Conservation (phyloP, 202 grass and related monocot genomes). For the Cymbopogon flexuosus region DNA sequence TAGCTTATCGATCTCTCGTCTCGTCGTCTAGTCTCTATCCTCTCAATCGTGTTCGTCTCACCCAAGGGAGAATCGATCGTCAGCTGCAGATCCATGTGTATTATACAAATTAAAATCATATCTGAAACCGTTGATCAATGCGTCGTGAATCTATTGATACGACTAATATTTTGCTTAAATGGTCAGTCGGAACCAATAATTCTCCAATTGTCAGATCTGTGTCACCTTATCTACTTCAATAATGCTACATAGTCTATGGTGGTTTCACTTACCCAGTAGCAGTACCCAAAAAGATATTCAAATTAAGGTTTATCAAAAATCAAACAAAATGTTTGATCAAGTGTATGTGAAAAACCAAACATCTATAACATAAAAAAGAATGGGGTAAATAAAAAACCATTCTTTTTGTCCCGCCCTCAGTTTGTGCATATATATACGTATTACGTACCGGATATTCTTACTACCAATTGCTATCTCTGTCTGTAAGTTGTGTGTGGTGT, state of each 20-base stretch:
- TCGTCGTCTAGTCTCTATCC: not conserved
- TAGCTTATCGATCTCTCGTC: too few relatives aligned
- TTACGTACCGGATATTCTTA: too few relatives aligned
- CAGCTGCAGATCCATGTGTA: not conserved
- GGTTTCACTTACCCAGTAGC: not conserved
- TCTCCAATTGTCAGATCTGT: not conserved
- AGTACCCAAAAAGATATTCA: not conserved
- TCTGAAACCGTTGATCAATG: not conserved
- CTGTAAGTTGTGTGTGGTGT: too few relatives aligned
- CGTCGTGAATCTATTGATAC: not conserved
- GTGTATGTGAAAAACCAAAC: too few relatives aligned
- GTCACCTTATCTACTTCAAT: not conserved
- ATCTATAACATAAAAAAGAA: too few relatives aligned
- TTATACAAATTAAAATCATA: not conserved
- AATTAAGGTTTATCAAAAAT: too few relatives aligned
- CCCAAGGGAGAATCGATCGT: not conserved
- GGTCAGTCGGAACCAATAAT: not conserved
- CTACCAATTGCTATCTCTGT: too few relatives aligned
- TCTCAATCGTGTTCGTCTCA: not conserved
- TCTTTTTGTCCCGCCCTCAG: too few relatives aligned
- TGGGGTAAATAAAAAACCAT: too few relatives aligned
- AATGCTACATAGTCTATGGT: not conserved
- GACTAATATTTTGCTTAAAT: not conserved
- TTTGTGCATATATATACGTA: too few relatives aligned
- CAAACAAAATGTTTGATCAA: too few relatives aligned